Conservation (phyloP, 176 grass and related monocot species). For the Phyllostachys edulis region DNA sequence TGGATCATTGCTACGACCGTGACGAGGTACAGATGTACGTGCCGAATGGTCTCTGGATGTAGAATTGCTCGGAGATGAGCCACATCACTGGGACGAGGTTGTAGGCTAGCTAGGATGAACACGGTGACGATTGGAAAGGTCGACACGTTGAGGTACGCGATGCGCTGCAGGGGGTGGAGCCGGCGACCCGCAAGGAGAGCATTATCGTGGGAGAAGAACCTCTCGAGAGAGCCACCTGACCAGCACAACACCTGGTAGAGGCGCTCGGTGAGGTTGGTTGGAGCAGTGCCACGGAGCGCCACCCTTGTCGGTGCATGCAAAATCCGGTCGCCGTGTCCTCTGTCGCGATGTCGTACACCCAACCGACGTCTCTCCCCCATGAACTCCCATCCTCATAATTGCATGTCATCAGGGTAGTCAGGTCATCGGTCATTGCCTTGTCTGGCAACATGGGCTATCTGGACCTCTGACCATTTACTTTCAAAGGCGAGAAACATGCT, state of each 20-base stretch:
- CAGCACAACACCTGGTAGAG: conserved; percentile 20
- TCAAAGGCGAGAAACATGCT: no score
- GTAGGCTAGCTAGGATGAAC: neutral
- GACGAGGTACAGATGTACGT: conserved; percentile 1
- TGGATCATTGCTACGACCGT: conserved; percentile 17
- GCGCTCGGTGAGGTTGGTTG: conserved; percentile 26
- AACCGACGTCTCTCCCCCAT: conserved; percentile 23
- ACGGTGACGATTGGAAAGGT: no score
- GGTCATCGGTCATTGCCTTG: neutral
- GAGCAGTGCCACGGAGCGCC: conserved; percentile 40
- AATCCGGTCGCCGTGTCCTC: conserved; percentile 39
- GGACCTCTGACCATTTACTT: no score
- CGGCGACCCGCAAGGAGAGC: no score
- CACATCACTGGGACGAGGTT: conserved; percentile 7
- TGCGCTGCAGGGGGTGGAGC: no score
- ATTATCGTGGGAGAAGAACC: conserved; percentile 31
- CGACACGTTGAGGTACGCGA: no score
- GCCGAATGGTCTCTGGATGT: conserved; percentile 8
- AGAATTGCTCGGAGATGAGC: conserved; percentile 9
- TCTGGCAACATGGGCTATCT: neutral
- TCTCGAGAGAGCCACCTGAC: conserved; percentile 1
- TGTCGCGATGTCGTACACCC: conserved; percentile 40
- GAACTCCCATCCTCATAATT: conserved; percentile 28
- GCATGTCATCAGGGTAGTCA: conserved; percentile 37
- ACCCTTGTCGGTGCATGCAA: conserved; percentile 11